A percentile compares a stretch with the other conserved stretches of the same genome.
Evolutionary conservation across 225 moss, liverwort and hornwort species (phyloP).

Genomic region (Sphagnum tenellum): DNA sequence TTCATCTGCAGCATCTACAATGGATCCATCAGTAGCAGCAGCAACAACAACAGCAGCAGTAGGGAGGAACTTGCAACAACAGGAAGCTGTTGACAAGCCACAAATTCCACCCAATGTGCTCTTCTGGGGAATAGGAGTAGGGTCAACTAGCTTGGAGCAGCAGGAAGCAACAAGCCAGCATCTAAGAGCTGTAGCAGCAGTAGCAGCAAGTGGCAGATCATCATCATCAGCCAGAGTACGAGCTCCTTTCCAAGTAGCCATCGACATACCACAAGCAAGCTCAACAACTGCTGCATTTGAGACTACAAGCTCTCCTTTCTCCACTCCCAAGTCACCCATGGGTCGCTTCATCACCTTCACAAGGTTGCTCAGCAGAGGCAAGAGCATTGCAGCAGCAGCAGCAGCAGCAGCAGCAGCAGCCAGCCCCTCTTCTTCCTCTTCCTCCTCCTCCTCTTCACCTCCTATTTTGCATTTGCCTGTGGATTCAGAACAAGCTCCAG

Average conservation of each 20-base stretch:
- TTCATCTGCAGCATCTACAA: slow-evolving; percentile 3
- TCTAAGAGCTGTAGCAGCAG: no score
- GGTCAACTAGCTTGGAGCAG: no score
- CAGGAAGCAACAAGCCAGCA: no score
- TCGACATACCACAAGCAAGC: slow-evolving; percentile 23
- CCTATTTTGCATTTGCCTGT: no score
- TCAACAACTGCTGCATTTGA: background rate
- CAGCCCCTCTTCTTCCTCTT: no score
- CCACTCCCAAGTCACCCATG: slow-evolving; percentile 26
- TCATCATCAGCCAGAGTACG: no score
- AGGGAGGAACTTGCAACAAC: background rate
- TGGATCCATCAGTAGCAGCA: no score
- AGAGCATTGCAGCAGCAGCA: background rate
- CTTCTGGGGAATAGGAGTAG: slow-evolving; percentile 26
- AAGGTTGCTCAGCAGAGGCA: slow-evolving; percentile 38
- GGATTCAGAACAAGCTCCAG: no score
- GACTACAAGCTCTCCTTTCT: background rate
- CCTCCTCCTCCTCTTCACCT: no score
- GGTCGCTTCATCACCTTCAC: slow-evolving; percentile 45
- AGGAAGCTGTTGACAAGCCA: slow-evolving; percentile 6
- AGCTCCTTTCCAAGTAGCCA: slow-evolving; percentile 10
- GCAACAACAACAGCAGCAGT: no score
- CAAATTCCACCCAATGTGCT: slow-evolving; percentile 37
- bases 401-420: no score
- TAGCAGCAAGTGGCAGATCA: no score